Conservation (phyloP, 257 asterid species). For the Solanum arcanum region DNA sequence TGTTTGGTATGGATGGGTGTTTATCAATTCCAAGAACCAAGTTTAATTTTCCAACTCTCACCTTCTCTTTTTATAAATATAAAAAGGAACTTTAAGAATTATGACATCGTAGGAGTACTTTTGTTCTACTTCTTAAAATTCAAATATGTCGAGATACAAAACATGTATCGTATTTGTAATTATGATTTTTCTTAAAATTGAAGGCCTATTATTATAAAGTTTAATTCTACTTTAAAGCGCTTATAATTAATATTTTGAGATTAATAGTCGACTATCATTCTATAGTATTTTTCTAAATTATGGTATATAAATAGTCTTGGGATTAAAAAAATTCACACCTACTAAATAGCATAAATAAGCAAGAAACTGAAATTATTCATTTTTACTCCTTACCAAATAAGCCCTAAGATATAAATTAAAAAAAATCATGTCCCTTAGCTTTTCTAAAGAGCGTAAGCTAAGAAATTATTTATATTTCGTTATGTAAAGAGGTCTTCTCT, state of each 20-base stretch:
- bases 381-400: background rate
- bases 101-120: background rate
- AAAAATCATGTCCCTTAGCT: background rate
- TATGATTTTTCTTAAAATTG: background rate
- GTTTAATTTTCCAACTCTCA: background rate
- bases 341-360: background rate
- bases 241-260: too few relatives aligned
- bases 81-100: too few relatives aligned
- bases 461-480: too few relatives aligned
- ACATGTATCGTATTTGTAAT: background rate
- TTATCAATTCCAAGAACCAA: background rate
- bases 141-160: background rate
- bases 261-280: too few relatives aligned
- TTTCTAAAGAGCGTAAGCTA: too few relatives aligned
- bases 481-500: too few relatives aligned
- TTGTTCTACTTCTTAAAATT: background rate
- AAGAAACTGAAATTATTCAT: background rate
- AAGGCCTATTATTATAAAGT: background rate
- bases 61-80: too few relatives aligned
- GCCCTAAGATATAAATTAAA: background rate
- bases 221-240: background rate
- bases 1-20: background rate
- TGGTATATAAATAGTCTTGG: too few relatives aligned
- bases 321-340: background rate
- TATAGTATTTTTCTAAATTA: too few relatives aligned